These are phyloP conservation scores for Trichophyton equinum DNA, from an alignment of 2,329 filamentous ascomycete species.

Conservation along the genomic window DNA sequence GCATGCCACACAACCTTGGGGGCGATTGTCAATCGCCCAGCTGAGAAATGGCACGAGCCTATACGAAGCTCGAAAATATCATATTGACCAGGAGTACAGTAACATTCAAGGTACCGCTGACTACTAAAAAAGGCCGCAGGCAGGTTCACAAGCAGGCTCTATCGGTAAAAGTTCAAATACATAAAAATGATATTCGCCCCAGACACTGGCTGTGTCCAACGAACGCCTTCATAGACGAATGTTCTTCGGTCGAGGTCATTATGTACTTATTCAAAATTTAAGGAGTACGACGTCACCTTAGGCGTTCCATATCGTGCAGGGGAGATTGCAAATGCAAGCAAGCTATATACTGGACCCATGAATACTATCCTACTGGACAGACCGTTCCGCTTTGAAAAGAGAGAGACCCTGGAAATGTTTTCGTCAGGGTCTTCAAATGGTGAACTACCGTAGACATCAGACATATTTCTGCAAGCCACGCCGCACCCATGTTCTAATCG, in stretches of 20 bases:
- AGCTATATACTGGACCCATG: not conserved
- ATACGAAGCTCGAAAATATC: not conserved
- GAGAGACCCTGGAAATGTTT: not conserved
- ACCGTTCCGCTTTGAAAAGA: not conserved
- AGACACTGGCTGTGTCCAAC: no score
- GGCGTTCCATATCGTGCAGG: not conserved
- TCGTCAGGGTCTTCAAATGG: no score
- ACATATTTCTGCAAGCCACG: not conserved
- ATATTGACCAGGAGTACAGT: not conserved
- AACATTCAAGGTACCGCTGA: not conserved
- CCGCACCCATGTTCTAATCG: not conserved
- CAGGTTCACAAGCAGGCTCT: not conserved
- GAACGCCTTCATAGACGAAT: no score
- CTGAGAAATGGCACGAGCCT: not conserved
- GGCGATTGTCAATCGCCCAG: not conserved
- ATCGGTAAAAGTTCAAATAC: no score
- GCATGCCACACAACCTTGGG: not conserved
- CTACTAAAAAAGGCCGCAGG: not conserved
- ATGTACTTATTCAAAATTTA: no score
- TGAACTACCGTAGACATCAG: not conserved
- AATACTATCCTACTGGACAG: not conserved
- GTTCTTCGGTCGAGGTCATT: no score
- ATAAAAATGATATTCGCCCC: no score
- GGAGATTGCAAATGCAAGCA: not conserved
- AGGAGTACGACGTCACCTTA: no score